Conservation (phyloP, 2,329 filamentous ascomycete species). For the Elsinoe ampelina region DNA sequence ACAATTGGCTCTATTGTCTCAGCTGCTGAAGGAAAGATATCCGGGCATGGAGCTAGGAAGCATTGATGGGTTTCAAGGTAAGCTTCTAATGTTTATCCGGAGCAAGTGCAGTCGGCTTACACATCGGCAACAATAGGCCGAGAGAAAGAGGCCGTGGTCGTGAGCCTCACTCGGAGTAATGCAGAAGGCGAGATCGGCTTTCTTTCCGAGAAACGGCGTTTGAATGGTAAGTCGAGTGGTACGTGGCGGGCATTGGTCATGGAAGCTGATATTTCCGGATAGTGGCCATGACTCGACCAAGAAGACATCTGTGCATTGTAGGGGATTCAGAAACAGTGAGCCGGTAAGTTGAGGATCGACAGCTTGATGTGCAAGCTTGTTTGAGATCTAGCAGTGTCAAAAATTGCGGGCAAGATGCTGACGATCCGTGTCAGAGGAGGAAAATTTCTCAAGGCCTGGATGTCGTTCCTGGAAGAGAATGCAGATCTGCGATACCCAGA, state of each 20-base stretch:
- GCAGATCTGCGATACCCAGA: conserved; percentile 86
- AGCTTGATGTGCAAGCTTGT: conserved; percentile 6
- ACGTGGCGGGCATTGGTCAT: not conserved
- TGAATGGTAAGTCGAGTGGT: conserved; percentile 64
- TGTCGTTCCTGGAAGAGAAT: conserved; percentile 80
- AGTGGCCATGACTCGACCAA: conserved; percentile 96
- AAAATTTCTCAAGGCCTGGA: conserved; percentile 80
- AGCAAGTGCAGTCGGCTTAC: not conserved
- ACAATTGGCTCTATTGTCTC: conserved; percentile 69
- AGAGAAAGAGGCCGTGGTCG: conserved; percentile 90
- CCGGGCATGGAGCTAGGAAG: conserved; percentile 88
- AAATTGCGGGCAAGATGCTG: conserved; percentile 7
- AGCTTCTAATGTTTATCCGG: not conserved
- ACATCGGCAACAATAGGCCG: conserved; percentile 32
- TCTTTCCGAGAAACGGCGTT: conserved; percentile 75
- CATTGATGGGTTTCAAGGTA: conserved; percentile 90
- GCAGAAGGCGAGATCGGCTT: conserved; percentile 81
- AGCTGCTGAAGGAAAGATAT: conserved; percentile 67
- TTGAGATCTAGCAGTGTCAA: conserved; percentile 2
- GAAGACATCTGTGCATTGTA: conserved; percentile 79
- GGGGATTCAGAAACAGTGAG: conserved; percentile 91
- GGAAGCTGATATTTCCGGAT: conserved; percentile 15
- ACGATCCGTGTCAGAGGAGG: conserved; percentile 54
- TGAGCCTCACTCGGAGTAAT: conserved; percentile 92
- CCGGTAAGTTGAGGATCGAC: conserved; percentile 50